These are phyloP conservation scores for Marasmius oreades DNA, from an alignment of 1,284 basidiomycete genomes.

Conservation along the genomic window DNA sequence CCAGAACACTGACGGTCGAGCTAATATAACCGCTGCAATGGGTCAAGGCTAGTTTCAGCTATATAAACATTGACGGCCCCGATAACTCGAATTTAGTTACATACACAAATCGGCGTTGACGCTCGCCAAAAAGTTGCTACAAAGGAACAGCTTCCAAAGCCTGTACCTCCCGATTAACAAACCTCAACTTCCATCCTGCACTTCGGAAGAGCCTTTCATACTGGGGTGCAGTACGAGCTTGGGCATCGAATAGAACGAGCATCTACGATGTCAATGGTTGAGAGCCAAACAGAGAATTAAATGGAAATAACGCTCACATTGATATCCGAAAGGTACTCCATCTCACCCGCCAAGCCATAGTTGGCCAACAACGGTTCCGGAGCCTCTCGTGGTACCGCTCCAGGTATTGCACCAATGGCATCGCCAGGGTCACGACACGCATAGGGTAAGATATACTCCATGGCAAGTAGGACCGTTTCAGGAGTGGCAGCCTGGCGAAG, in stretches of 20 bases:
- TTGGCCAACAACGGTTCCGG: constrained; percentile 21
- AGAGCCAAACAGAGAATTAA: not conserved
- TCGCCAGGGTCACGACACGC: constrained; percentile 13
- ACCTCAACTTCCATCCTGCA: not conserved
- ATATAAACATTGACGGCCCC: too few relatives aligned
- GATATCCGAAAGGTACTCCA: constrained; percentile 20
- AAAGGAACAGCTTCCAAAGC: not conserved
- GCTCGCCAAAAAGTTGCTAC: too few relatives aligned
- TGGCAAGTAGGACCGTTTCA: constrained; percentile 7
- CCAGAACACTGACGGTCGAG: too few relatives aligned
- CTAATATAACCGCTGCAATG: too few relatives aligned
- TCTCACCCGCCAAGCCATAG: constrained; percentile 19
- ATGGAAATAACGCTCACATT: constrained; percentile 12
- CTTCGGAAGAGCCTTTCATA: not conserved
- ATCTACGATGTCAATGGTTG: constrained; percentile 12
- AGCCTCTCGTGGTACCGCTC: constrained; percentile 7
- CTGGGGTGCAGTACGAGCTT: constrained; percentile 15
- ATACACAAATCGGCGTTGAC: too few relatives aligned
- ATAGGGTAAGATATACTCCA: constrained; percentile 16
- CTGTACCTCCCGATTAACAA: not conserved
- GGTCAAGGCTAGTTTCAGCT: too few relatives aligned
- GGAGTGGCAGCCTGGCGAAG: constrained; percentile 9
- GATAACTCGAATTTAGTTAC: too few relatives aligned
- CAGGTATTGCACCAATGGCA: not conserved
- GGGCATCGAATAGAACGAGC: constrained; percentile 18